Evolutionary conservation across 441 rosid genomes (phyloP).

Genomic region (Arabidopsis lyrata): DNA sequence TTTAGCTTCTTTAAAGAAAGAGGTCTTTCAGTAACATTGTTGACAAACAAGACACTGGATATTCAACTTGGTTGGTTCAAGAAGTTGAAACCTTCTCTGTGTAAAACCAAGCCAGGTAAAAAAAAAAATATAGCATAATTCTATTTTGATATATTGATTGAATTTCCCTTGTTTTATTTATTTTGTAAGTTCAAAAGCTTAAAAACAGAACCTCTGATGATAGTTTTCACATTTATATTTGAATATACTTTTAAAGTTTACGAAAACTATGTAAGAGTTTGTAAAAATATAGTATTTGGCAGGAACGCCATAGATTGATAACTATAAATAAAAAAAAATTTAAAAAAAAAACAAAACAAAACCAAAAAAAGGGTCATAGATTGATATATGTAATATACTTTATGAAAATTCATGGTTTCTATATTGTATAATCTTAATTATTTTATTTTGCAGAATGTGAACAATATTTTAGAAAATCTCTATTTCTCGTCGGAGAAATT

Average conservation of each 20-base stretch:
- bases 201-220: background rate
- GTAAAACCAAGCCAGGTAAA: constrained; percentile 58
- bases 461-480: constrained; percentile 60
- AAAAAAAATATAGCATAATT: background rate
- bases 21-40: constrained; percentile 48
- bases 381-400: too few relatives aligned
- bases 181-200: background rate
- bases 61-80: constrained; percentile 76
- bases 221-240: background rate
- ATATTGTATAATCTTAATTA: background rate
- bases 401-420: background rate
- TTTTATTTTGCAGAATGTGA: constrained; percentile 57
- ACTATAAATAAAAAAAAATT: too few relatives aligned
- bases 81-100: constrained; percentile 62
- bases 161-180: background rate
- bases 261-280: background rate
- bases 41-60: constrained; percentile 65
- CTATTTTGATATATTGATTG: background rate
- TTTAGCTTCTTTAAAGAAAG: constrained; percentile 49
- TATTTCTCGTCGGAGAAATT: constrained; percentile 82
- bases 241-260: background rate
- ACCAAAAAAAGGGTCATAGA: too few relatives aligned
- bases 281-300: background rate
- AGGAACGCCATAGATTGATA: background rate
- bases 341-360: too few relatives aligned